A percentile compares a stretch with the other conserved stretches of the same genome.
Evolutionary conservation across 225 moss, liverwort and hornwort genomes (phyloP).

Genomic region (Takakia lepidozioides): DNA sequence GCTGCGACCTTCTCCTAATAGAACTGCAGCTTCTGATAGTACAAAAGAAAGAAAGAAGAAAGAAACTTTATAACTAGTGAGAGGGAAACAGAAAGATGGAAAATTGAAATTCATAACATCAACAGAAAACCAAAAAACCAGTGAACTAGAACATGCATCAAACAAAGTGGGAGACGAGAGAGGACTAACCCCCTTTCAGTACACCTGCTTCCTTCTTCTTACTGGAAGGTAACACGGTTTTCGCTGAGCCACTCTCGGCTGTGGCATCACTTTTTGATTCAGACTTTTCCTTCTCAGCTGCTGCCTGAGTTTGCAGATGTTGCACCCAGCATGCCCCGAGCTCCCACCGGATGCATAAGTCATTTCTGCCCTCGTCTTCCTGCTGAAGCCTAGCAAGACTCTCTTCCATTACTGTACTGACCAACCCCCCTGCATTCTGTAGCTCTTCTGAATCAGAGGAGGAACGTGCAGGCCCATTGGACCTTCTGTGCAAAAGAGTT

Average conservation of each 20-base stretch:
- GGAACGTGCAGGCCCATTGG: conserved; percentile 18
- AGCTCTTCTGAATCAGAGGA: conserved; percentile 25
- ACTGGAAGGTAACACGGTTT: no score
- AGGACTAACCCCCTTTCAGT: no score
- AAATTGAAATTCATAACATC: no score
- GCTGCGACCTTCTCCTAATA: no score
- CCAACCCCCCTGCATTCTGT: conserved; percentile 34
- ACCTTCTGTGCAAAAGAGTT: conserved; percentile 36
- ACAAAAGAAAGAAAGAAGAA: no score
- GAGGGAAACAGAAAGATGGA: no score
- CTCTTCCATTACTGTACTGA: conserved; percentile 25
- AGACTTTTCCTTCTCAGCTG: conserved; percentile 35
- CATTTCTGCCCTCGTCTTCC: conserved; percentile 20
- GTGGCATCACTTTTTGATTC: conserved; percentile 19
- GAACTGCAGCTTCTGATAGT: no score
- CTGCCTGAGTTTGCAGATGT: conserved; percentile 48
- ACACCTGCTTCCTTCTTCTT: no score
- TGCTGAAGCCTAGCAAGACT: conserved; percentile 30
- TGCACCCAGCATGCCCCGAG: conserved; percentile 67
- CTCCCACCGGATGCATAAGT: conserved; percentile 48
- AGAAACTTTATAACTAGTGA: no score
- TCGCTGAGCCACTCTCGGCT: neutral
- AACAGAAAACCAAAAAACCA: no score
- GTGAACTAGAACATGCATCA: no score
- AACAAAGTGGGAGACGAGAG: no score